Conservation (phyloP, 169 alveolate species). For the Sarcocystis neurona region DNA sequence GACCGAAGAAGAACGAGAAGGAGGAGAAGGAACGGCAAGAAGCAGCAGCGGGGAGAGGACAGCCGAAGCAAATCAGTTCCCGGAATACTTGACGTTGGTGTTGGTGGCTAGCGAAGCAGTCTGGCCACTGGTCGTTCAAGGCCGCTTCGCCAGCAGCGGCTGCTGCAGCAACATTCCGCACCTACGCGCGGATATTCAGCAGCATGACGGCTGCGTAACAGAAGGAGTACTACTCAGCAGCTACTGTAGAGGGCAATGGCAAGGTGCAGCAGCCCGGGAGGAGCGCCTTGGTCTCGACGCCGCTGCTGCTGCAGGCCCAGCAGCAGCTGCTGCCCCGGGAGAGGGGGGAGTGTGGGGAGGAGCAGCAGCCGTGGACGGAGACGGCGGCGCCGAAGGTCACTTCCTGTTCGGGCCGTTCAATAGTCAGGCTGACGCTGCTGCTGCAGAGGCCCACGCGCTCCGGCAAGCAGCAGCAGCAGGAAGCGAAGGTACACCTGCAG, state of each 20-base stretch:
- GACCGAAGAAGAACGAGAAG: neutral
- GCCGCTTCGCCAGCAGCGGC: neutral
- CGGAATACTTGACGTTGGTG: slow-evolving; percentile 2
- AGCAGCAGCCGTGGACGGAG: too few relatives aligned
- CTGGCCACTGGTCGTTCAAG: slow-evolving; percentile 31
- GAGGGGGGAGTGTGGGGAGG: too few relatives aligned
- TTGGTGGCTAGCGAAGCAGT: slow-evolving; percentile 26
- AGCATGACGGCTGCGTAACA: slow-evolving; percentile 4
- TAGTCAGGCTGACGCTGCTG: neutral
- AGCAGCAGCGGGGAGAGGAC: neutral
- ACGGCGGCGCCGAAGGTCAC: slow-evolving; percentile 4
- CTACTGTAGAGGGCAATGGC: slow-evolving; percentile 23
- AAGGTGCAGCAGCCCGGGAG: slow-evolving; percentile 29
- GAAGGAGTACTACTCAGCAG: slow-evolving; percentile 33
- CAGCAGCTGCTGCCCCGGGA: too few relatives aligned
- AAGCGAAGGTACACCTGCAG: too few relatives aligned
- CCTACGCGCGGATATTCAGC: neutral
- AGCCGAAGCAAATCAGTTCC: neutral
- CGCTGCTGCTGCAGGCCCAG: too few relatives aligned
- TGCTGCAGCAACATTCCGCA: slow-evolving; percentile 24
- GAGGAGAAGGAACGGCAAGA: neutral
- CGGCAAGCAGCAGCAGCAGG: too few relatives aligned
- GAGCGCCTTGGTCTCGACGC: too few relatives aligned
- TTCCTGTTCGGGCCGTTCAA: slow-evolving; percentile 25
- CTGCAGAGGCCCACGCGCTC: neutral